Percentiles rank a stretch among this genome's conserved stretches.
phyloP scores from a whole-genome alignment of 169 alveolate species.

The Babesia gibsoni region DNA sequence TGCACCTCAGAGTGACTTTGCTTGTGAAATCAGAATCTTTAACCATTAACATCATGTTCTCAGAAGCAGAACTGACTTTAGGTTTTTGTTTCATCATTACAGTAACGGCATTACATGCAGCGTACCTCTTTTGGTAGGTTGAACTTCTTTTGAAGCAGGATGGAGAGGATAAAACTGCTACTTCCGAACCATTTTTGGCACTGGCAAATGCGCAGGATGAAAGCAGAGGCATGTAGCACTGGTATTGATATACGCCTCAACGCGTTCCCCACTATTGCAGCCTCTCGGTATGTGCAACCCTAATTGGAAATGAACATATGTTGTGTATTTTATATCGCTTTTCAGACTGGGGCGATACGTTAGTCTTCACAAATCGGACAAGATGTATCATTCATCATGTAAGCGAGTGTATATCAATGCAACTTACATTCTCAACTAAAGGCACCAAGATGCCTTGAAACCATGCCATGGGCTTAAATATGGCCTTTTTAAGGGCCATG shows the following conservation, averaged over 20 bases:
- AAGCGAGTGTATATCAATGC: not conserved
- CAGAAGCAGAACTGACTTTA: constrained; percentile 62
- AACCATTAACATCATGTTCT: constrained; percentile 39
- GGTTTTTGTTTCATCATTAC: constrained; percentile 34
- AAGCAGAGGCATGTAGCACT: constrained; percentile 89
- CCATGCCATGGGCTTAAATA: constrained; percentile 95
- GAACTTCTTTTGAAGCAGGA: constrained; percentile 88
- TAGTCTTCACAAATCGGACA: constrained; percentile 39
- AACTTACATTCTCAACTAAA: constrained; percentile 81
- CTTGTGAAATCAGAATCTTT: constrained; percentile 21
- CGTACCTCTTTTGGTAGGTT: constrained; percentile 89
- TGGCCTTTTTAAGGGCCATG: constrained; percentile 89
- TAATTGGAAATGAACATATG: constrained; percentile 21
- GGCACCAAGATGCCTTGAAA: constrained; percentile 93
- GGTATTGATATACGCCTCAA: constrained; percentile 89
- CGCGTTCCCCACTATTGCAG: constrained; percentile 91
- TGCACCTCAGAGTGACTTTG: constrained; percentile 62
- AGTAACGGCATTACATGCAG: constrained; percentile 4
- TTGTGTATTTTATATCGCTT: not conserved
- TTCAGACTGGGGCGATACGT: constrained; percentile 84
- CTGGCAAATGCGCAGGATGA: constrained; percentile 85
- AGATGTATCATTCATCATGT: constrained; percentile 76
- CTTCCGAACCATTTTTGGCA: constrained; percentile 83
- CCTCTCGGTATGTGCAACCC: constrained; percentile 91
- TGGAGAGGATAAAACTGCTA: constrained; percentile 85